Evolutionary conservation across 1,284 basidiomycete genomes (phyloP).

Genomic region (Austroboletus sp.): DNA sequence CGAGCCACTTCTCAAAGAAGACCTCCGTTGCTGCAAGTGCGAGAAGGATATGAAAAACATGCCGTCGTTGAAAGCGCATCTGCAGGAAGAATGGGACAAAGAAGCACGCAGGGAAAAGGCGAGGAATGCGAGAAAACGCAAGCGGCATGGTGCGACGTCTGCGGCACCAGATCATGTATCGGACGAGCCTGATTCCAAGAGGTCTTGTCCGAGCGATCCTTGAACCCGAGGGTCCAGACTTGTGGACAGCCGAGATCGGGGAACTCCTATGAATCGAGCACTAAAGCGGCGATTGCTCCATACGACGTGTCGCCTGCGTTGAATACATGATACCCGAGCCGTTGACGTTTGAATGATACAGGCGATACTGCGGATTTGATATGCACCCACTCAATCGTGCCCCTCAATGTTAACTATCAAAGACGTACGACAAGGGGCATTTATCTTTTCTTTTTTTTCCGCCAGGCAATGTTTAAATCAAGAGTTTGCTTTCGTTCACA

Average conservation of each 20-base stretch:
- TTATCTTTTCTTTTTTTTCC: too few relatives aligned
- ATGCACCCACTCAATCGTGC: too few relatives aligned
- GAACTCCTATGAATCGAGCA: background rate
- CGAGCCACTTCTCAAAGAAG: slow-evolving; percentile 61
- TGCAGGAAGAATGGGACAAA: slow-evolving; percentile 57
- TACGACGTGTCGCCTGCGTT: slow-evolving; percentile 2
- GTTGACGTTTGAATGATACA: too few relatives aligned
- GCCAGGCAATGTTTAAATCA: too few relatives aligned
- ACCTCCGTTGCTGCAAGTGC: slow-evolving; percentile 67
- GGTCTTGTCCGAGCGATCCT: slow-evolving; percentile 1
- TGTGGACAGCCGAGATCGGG: background rate
- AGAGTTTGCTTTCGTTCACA: too few relatives aligned
- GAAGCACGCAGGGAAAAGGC: slow-evolving; percentile 36
- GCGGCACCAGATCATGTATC: background rate
- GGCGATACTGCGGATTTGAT: too few relatives aligned
- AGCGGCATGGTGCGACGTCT: slow-evolving; percentile 18
- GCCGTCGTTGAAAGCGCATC: slow-evolving; percentile 68
- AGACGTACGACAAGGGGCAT: too few relatives aligned
- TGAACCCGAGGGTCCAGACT: slow-evolving; percentile 6
- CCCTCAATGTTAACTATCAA: too few relatives aligned
- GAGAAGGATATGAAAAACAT: slow-evolving; percentile 60
- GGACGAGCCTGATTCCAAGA: slow-evolving; percentile 14
- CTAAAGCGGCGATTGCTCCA: background rate
- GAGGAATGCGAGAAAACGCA: slow-evolving; percentile 35
- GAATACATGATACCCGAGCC: slow-evolving; percentile 1